Evolutionary conservation across 805 yeast species (phyloP).

Genomic region (Metschnikowia santaceciliae): DNA sequence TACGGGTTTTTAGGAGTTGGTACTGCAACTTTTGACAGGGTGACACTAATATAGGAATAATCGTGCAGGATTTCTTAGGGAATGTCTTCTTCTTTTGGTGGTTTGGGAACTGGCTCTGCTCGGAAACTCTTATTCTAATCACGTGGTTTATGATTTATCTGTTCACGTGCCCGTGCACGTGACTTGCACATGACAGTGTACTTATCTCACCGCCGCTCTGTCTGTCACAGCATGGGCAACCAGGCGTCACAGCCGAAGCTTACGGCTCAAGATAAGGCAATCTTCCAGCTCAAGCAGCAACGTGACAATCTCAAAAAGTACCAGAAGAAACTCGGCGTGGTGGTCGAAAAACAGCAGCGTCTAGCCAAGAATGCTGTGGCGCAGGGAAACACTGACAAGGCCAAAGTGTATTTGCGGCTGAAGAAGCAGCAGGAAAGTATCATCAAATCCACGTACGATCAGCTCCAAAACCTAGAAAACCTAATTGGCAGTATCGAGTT

Average conservation of each 20-base stretch:
- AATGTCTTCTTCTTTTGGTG: too few species aligned
- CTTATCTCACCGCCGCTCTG: neutral
- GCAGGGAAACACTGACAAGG: conserved; percentile 53
- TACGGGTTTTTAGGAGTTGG: too few species aligned
- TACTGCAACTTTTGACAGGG: too few species aligned
- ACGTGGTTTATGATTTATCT: too few species aligned
- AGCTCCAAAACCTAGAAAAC: conserved; percentile 73
- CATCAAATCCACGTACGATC: conserved; percentile 68
- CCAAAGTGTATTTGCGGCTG: conserved; percentile 66
- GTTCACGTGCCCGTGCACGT: neutral
- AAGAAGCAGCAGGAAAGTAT: conserved; percentile 78
- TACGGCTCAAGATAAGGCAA: conserved; percentile 81
- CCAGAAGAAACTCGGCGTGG: conserved; percentile 51
- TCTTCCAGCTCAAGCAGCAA: conserved; percentile 81
- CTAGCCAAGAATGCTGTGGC: conserved; percentile 55
- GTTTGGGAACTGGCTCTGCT: too few species aligned
- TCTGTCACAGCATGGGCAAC: conserved; percentile 32
- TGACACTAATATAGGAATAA: too few species aligned
- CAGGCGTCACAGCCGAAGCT: conserved; percentile 53
- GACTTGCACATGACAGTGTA: neutral
- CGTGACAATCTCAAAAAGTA: conserved; percentile 80
- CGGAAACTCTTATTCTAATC: too few species aligned
- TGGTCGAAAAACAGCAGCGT: conserved; percentile 58
- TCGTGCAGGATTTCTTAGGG: too few species aligned
- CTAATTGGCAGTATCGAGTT: conserved; percentile 81